Evolutionary conservation across 1,139 yeast genomes (phyloP).

Genomic region (Suhomyces bribrorum): DNA sequence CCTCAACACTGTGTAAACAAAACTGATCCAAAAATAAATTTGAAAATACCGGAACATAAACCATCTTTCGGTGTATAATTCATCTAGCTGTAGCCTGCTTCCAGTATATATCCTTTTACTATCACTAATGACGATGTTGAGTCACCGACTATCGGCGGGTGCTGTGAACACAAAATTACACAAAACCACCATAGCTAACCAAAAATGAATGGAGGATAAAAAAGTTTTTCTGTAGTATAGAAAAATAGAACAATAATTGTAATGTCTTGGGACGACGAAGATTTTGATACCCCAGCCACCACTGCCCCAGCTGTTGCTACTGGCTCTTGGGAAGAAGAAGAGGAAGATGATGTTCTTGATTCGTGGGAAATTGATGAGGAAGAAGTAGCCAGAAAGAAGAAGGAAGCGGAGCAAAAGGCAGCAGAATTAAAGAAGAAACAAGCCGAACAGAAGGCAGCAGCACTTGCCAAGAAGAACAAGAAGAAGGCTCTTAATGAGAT

Average conservation of each 20-base stretch:
- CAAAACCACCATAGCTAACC: constrained; percentile 2
- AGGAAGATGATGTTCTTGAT: constrained; percentile 67
- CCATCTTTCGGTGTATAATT: no score
- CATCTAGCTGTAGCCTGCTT: no score
- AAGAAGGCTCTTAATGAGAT: constrained; percentile 43
- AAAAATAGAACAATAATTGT: constrained; percentile 5
- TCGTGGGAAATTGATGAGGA: constrained; percentile 85
- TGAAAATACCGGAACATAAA: no score
- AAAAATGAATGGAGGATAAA: constrained; percentile 6
- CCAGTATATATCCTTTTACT: no score
- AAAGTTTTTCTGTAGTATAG: constrained; percentile 6
- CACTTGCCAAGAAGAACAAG: constrained; percentile 31
- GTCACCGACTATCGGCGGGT: constrained; percentile 2
- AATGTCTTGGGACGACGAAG: constrained; percentile 83
- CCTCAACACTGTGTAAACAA: no score
- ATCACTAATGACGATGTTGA: no score
- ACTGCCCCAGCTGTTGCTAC: constrained; percentile 44
- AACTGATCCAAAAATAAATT: no score
- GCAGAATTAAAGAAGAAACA: constrained; percentile 44
- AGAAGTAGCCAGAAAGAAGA: constrained; percentile 53
- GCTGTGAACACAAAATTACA: constrained; percentile 4
- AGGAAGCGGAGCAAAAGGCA: constrained; percentile 40
- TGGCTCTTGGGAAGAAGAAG: constrained; percentile 87
- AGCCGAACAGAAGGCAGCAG: constrained; percentile 35
- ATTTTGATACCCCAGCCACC: constrained; percentile 66